Base-by-base conservation (phyloP, 2,329 filamentous ascomycete genomes). In the Cladosporium sp. region DNA sequence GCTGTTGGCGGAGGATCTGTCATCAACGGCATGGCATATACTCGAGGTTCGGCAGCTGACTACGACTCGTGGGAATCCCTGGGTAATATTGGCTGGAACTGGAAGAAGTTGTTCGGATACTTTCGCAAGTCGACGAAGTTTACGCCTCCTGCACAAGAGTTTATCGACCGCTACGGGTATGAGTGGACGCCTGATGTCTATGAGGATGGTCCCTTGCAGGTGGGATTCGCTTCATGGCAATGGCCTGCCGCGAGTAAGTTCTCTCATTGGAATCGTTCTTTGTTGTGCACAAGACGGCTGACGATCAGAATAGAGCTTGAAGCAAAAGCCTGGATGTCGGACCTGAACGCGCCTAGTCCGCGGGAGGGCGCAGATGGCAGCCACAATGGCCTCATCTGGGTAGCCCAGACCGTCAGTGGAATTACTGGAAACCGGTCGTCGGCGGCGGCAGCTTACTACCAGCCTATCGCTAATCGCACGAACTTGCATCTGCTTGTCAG, bases 51-150 rank as follows among this genome's bases (percentile, higher is more conserved):
- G 9, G 37, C 37, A 1, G 37, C 16, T 3, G 46, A 49, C 3
- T 49, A 49, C 28, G 38, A 49, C 28, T 33, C 28, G n/a, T 74
- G 69, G 70, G 65, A 58, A 4, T 55, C 56, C 6, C 40, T 67
- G 4, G 65, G 64, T 9, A 64, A 64, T 35, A 32, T 45, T 1
- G 61, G 59, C n/a, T 81, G 77, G 68, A 71, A 68, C 54, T 68
- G 67, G 61, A 61, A 64, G 4, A 61, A 46, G 13, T 40, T 71
- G 13, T 61, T 65, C 34, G 55, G 61, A 2, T 66, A 65, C 9
- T 69, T 71, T 63, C 55, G 65, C 28, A 71, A 60, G 58, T 63
- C 64, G 38, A 64, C 68, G 31, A 42, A 37, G 2, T 42, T 49
- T 10, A 35, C 46, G n/a, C 46, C 46, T 34, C 38, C 46, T 4